Base-by-base conservation (phyloP, 2,329 filamentous ascomycete genomes). In the Penicillium sp. region DNA sequence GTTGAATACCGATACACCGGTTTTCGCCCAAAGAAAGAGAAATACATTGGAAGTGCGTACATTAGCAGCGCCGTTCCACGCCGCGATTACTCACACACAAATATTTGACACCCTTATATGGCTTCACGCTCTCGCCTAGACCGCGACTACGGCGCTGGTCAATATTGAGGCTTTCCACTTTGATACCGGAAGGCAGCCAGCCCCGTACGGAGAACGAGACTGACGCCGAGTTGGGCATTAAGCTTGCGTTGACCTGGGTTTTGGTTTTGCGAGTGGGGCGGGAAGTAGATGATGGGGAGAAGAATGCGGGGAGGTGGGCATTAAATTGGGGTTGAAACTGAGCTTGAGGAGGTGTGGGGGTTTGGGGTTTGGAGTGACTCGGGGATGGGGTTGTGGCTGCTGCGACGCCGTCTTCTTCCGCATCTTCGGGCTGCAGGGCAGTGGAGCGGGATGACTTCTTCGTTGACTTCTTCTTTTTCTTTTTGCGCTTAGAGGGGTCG, bases 91-190 rank as follows among this genome's bases (percentile, higher is more conserved):
- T 85, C 11, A 86, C 82, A 62, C 92, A 97, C 64, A 99, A 72
- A 74, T 99, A 99, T 76, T 99, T 99, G 61, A 99, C 94, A 1
- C 94, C 94, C 76, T 97, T 99, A 75, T 96, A 97, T 23, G 94
- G 94, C 75, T 91, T 95, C 36, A 97, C 85, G 2, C 89, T 85
- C 61, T 96, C 91, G 0, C 91, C 91, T 42, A 99, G 67, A 0
- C 94, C 94, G 53, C 87, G 84, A 72, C 90, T 96, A 76, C 87
- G 91, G 70, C 89, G 87, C n/a, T 84, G 79, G 69, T 87, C 84
- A 13, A 87, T 73, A n/a, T 78, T 77, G 57, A 87, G 67, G 61
- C 79, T 81, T 49, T 87, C 84, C 1, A 87, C 84, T 57, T 79
- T 82, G 62, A 87, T 79, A 3, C 84, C 84, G 60, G 84, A 86